Evolutionary conservation across 139 green algal genomes (phyloP), one percentile per base, ranked within the genome.

Genomic region (Chlorella sp.): DNA sequence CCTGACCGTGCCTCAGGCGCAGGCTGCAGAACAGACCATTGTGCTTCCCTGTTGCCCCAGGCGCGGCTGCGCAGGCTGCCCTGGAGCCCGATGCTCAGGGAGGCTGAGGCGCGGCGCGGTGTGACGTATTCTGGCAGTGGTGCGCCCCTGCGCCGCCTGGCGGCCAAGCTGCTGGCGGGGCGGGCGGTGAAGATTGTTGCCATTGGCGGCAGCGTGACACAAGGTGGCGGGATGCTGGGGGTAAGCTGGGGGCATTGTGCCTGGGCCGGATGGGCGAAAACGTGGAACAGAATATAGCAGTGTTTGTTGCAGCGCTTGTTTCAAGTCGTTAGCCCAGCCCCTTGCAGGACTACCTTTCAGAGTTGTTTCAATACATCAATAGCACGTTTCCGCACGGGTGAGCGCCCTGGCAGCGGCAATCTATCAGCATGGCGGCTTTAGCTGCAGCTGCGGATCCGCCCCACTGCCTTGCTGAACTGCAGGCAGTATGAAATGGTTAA

Each of bases 141-240:
- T 0, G n/a, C 34, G 38, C 68, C 36, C n/a, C 68, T 75, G 68
- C 68, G 68, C 2, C 36, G 36, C 36, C 17, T 75, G 17, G 38
- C 68, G 20, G 68, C 68, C 68, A 76, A 76, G 70, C 70, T 76
- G 38, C 70, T 76, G 70, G 40, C 70, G 32, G 70, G 70, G 22
- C 40, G 36, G 40, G 8, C 70, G 3, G 41, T 76, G 8, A 28
- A 32, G 26, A 26, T 46, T 20, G 41, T 54, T 7, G 36, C 41
- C 24, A 28, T 76, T 30, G 70, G 70, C 14, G 70, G 70, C 40
- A 51, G 38, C 26, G 41, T 76, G 22, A 76, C 70, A 7, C 36
- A 38, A 16, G 70, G 40, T 7, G 48, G 22, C 5, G 70, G 51
- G 51, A 24, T 60, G 51, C 51, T 60, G 51, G 51, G 51, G 51